Evolutionary conservation across 495 filamentous ascomycete species (phyloP).

Genomic region (Platismatia glauca): DNA sequence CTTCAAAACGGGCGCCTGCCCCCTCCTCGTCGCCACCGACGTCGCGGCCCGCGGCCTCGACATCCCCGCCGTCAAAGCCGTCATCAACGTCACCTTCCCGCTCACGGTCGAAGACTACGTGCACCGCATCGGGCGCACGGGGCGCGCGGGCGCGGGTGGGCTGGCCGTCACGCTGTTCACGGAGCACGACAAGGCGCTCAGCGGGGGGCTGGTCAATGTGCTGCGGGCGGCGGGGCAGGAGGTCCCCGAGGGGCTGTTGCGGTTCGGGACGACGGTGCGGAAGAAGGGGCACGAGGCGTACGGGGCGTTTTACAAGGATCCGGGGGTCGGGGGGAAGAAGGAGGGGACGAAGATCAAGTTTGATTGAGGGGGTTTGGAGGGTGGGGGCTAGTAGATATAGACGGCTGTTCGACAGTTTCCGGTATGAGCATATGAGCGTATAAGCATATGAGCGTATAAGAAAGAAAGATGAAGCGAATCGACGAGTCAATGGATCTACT

Average conservation of each 20-base stretch:
- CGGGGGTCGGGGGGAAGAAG: conserved; percentile 52
- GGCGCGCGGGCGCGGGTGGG: conserved; percentile 78
- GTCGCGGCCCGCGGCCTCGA: conserved; percentile 95
- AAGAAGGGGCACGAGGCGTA: conserved; percentile 93
- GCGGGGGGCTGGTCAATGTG: conserved; percentile 86
- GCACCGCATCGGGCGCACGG: conserved; percentile 88
- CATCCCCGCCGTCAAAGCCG: conserved; percentile 85
- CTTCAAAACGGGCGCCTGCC: conserved; percentile 83
- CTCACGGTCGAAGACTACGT: conserved; percentile 81
- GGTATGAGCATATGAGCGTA: no score
- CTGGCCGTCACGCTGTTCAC: conserved; percentile 89
- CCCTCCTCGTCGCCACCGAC: conserved; percentile 97
- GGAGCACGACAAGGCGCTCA: conserved; percentile 80
- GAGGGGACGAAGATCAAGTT: conserved; percentile 89
- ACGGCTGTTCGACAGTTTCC: background rate
- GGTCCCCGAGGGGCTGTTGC: conserved; percentile 78
- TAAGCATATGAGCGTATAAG: background rate
- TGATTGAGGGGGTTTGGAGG: no score
- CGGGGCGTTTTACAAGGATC: conserved; percentile 84
- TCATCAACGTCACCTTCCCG: conserved; percentile 76
- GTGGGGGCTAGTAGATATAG: no score
- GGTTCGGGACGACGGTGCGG: conserved; percentile 97
- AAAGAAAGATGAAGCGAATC: background rate
- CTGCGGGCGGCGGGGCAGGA: conserved; percentile 79
- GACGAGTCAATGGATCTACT: background rate